Base-by-base conservation (phyloP, 2,329 filamentous ascomycete genomes). In the Torrubiella hemipterigena region DNA sequence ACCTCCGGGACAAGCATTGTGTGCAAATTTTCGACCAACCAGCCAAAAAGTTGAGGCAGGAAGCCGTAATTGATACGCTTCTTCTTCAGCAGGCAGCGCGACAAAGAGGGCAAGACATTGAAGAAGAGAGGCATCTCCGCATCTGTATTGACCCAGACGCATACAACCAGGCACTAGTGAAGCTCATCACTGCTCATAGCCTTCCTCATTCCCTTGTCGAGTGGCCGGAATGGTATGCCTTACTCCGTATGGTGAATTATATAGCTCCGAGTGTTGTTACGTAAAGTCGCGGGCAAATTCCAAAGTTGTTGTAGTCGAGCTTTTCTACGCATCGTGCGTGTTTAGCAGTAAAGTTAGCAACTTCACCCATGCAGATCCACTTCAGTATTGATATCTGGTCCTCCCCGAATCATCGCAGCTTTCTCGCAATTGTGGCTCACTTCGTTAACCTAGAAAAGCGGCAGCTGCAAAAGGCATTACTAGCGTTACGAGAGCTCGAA, bases 401-500 rank as follows among this genome's bases (percentile, higher is more conserved):
- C 13, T 33, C 31, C 7, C 23, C 17, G 7, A 13, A 20, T 21
- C 25, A 33, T 24, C 23, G 17, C 17, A 19, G 13, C 14, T 19
- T 27, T 20, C 13, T 18, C 6, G 24, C 24, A 27, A 20, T 26
- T 26, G 19, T 33, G 10, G 24, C 17, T 20, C 24, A 17, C 22
- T 29, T 23, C 17, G 17, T 24, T 18, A 18, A 20, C 15, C 9
- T 21, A 8, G 21, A 17, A 13, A 27, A n/a, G n/a, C n/a, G 31
- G 23, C 18, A 17, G 16, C 22, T 13, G 6, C 18, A 17, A 12
- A 27, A 26, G 25, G 23, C 19, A 9, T 27, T 29, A 6, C 25
- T 33, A 16, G 17, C 31, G 8, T 19, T 33, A 15, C 25, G 17
- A 27, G 37, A 34, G 34, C 17, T 39, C 16, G 30, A 33, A 12